Conservation (phyloP, 805 yeast species). For the Saccharomycopsis amapae region DNA sequence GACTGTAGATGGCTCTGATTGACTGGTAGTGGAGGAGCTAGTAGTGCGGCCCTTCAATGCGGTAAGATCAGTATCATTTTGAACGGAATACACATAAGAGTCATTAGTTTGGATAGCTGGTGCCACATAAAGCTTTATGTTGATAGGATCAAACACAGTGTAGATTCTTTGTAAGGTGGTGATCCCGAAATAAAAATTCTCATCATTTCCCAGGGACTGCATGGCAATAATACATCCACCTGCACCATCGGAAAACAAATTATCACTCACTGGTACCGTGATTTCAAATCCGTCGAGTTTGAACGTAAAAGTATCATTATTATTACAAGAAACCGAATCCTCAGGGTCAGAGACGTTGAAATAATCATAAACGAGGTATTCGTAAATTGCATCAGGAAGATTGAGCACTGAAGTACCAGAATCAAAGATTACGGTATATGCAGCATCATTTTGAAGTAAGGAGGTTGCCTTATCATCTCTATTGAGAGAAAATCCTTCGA, state of each 20-base stretch:
- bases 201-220: constrained; percentile 1
- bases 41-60: neutral
- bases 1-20: neutral
- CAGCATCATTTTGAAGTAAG: neutral
- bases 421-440: constrained; percentile 14
- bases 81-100: constrained; percentile 1
- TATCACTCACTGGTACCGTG: constrained; percentile 6
- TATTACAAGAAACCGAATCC: constrained; percentile 5
- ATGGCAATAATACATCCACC: constrained; percentile 10
- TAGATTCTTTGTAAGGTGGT: constrained; percentile 12
- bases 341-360: constrained; percentile 7
- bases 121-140: constrained; percentile 15
- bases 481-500: constrained; percentile 1
- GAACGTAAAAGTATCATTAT: constrained; percentile 12
- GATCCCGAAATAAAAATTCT: constrained; percentile 12
- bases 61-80: constrained; percentile 4
- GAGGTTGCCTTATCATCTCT: neutral
- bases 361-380: constrained; percentile 6
- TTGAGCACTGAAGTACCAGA: constrained; percentile 8
- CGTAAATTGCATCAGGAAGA: constrained; percentile 7
- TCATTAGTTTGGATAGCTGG: constrained; percentile 5
- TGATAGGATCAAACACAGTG: constrained; percentile 16
- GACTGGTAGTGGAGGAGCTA: neutral
- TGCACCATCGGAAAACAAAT: constrained; percentile 7
- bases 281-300: constrained; percentile 8